phyloP scores from a whole-genome alignment of 108 stramenopile species.

The Nannochloropsis salina region DNA sequence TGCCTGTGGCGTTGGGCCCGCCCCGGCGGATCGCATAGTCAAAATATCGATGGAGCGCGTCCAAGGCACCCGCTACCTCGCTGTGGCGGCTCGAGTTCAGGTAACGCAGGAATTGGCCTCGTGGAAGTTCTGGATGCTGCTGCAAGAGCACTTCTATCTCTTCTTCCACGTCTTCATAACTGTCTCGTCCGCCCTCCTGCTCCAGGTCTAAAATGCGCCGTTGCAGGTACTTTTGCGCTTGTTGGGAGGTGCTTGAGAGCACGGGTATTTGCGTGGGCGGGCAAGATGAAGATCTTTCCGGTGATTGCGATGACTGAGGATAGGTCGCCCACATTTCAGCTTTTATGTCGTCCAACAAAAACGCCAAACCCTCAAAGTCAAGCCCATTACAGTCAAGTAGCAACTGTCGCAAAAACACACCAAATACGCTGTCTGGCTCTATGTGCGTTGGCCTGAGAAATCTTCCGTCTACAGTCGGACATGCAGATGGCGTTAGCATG shows the following conservation, averaged over 20 bases:
- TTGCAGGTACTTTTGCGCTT: conserved; percentile 12
- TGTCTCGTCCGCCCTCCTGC: not conserved
- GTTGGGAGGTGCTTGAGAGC: not conserved
- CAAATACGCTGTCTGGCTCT: not conserved
- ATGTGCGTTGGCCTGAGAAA: not conserved
- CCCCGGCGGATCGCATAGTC: conserved; percentile 71
- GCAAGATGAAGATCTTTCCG: not conserved
- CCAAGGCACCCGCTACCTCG: conserved; percentile 66
- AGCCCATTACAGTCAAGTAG: conserved; percentile 13
- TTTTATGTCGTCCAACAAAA: not conserved
- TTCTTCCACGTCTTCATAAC: conserved; percentile 7
- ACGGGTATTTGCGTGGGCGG: not conserved
- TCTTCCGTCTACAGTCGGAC: not conserved
- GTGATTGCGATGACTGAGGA: too few species aligned
- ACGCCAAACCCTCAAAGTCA: not conserved
- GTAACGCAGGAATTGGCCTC: conserved; percentile 69
- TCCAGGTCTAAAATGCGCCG: not conserved
- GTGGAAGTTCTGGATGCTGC: conserved; percentile 65
- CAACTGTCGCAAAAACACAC: conserved; percentile 17
- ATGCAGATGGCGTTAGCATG: not conserved
- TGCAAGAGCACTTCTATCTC: conserved; percentile 25
- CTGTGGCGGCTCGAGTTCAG: conserved; percentile 63
- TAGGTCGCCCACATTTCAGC: not conserved
- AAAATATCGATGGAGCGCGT: conserved; percentile 78
- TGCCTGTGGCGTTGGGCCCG: conserved; percentile 26